Percentiles rank a stretch among this genome's conserved stretches.
Evolutionary conservation across 2,329 filamentous ascomycete species (phyloP).

Genomic region (Neoascochyta sp.): DNA sequence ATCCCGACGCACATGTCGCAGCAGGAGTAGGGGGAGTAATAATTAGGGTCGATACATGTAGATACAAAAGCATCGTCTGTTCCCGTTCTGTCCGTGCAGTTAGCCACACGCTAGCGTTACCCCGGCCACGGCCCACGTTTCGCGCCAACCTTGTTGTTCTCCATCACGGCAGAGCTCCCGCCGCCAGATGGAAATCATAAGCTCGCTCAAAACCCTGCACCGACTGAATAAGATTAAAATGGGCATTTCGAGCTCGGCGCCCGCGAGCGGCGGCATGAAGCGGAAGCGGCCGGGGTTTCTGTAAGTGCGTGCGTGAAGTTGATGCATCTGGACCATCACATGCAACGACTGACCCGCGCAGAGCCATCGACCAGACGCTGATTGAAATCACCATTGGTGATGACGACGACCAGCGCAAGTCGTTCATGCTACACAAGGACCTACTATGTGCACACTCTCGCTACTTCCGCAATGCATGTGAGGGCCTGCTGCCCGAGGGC

Average conservation of each 20-base stretch:
- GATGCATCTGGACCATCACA: too few species aligned
- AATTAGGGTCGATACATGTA: too few species aligned
- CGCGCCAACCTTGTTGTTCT: too few species aligned
- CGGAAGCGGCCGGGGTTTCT: constrained; percentile 10
- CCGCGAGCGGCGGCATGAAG: constrained; percentile 7
- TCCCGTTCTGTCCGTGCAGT: too few species aligned
- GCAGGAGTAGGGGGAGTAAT: too few species aligned
- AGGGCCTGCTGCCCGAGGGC: constrained; percentile 9
- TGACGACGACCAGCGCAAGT: constrained; percentile 7
- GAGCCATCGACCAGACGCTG: constrained; percentile 10
- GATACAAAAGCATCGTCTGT: too few species aligned
- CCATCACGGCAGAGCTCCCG: too few species aligned
- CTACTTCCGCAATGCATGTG: constrained; percentile 14
- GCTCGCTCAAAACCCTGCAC: constrained; percentile 7
- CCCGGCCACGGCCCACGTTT: too few species aligned
- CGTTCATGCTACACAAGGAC: constrained; percentile 13
- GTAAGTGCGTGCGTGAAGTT: too few species aligned
- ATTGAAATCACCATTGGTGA: constrained; percentile 10
- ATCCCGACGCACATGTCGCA: constrained; percentile 51
- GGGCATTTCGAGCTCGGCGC: constrained; percentile 7
- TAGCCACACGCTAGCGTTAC: too few species aligned
- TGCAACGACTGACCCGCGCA: constrained; percentile 8
- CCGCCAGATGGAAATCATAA: constrained; percentile 11
- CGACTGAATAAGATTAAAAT: constrained; percentile 7
- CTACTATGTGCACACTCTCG: constrained; percentile 12